Evolutionary conservation across 306 rosid species (phyloP).

Genomic region (Glycine tomentella): DNA sequence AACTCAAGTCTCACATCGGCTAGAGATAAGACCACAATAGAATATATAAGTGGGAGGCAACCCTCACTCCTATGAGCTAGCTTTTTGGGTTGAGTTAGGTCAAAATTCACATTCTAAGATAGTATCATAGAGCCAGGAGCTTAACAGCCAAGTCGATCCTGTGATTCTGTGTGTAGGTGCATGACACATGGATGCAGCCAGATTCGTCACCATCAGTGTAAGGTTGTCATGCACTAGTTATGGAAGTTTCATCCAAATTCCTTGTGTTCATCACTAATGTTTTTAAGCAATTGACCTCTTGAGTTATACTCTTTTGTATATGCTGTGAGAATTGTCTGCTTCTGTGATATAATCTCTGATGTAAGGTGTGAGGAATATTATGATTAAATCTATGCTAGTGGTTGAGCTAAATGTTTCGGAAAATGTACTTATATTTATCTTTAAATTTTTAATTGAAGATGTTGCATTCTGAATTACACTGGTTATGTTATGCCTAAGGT

Average conservation of each 20-base stretch:
- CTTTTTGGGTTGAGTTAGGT: too few relatives aligned
- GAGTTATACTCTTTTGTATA: neutral
- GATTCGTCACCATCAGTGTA: slow-evolving; percentile 3
- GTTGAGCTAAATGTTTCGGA: slow-evolving; percentile 14
- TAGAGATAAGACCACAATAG: too few relatives aligned
- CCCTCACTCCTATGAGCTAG: too few relatives aligned
- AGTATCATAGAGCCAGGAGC: too few relatives aligned
- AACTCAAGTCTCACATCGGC: too few relatives aligned
- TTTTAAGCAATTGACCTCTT: neutral
- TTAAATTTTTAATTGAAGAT: slow-evolving; percentile 5
- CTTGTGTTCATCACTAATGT: slow-evolving; percentile 1
- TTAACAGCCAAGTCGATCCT: too few relatives aligned
- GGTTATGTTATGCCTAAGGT: slow-evolving; percentile 17
- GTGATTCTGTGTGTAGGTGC: slow-evolving; percentile 1
- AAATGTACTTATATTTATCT: slow-evolving; percentile 1
- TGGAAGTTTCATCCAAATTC: neutral
- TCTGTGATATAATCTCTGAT: slow-evolving; percentile 28
- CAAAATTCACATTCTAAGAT: too few relatives aligned
- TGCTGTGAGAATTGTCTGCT: slow-evolving; percentile 17
- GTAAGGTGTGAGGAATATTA: slow-evolving; percentile 21
- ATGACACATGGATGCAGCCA: neutral
- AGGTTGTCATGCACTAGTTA: slow-evolving; percentile 25
- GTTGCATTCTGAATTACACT: slow-evolving; percentile 33
- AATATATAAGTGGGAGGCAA: too few relatives aligned
- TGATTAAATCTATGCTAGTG: slow-evolving; percentile 28